Evolutionary conservation across 192 early-diverging fungal species (phyloP), one percentile per base, ranked within the genome.

Genomic region (Backusella morwellensis): DNA sequence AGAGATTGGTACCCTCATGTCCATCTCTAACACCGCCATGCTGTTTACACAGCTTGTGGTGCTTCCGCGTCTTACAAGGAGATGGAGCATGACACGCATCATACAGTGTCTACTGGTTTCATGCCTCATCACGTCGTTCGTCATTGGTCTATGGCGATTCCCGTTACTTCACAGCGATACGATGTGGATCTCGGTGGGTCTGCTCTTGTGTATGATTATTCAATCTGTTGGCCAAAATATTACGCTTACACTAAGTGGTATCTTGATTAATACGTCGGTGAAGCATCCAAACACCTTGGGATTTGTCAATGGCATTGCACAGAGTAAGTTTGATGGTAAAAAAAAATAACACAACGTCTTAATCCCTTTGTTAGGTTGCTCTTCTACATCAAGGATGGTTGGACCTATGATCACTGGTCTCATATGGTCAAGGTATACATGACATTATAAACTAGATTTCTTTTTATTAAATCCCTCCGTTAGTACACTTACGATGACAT

Each of bases 271-370:
- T 34, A 88, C 90, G 34, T 84, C 87, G 0, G 82, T 86, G 0
- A 82, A 85, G 7, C 35, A 77, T 14, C 52, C 70, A 14, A 44
- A 82, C 42, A 70, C 81, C 34, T 75, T 89, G 11, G 89, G 90
- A 8, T 81, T 85, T 15, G 77, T 91, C 15, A 91, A 91, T 72
- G 90, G 88, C 4, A 82, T 90, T 42, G 81, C 81, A 14, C 89
- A 90, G 71, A 77, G 81, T 74, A 32, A 32, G 29, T 32, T 32
- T 32, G 29, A 32, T 32, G 29, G 29, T 32, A 32, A 32, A 2
- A 32, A 2, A 32, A 2, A 26, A 40, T 40, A 40, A 11, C 38
- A 12, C 9, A 40, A 7, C 0, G 8, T 40, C 9, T 40, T 11
- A 40, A 2, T 40, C 38, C 1, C 3, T 40, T 11, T 11, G 0